Evolutionary conservation across 495 filamentous ascomycete species (phyloP), one percentile per base, ranked within the genome.

Genomic region (Delitschia confertaspora): DNA sequence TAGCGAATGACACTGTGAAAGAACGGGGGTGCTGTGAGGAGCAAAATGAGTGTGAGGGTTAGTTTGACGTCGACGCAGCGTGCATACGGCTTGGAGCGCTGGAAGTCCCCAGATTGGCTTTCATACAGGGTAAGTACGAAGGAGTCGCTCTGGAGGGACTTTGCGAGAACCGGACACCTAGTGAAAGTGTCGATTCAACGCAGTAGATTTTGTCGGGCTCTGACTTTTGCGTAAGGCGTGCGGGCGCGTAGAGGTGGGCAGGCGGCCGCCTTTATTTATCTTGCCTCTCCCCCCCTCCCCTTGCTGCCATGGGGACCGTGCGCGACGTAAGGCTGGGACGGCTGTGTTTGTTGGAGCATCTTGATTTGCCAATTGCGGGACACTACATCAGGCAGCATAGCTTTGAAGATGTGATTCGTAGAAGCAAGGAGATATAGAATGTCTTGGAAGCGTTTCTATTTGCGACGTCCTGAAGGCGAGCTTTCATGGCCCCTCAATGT

Each of bases 1-100:
- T 48, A 56, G 47, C 47, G 50, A 59, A 48, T 48, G 56, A 59
- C 48, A 59, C 45, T 50, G 55, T 60, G 57, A 54, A 62, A 51
- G 40, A 47, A 53, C 16, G 38, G 22, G 10, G 24, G 35, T 46
- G 39, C 24, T n/a, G n/a, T n/a, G n/a, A n/a, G n/a, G n/a, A n/a
- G n/a, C n/a, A n/a, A n/a, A 56, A 49, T 52, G 43, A 49, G 44
- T 33, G 52, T 47, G 44, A 51, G 50, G 49, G 47, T 58, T 61
- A 60, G 51, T 40, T 51, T 56, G 57, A 62, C 57, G 59, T 51
- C 53, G 57, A 62, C 57, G 59, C 51, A 38, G 38, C 13, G 31
- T 48, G 49, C 47, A 47, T 50, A 41, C 26, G 42, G 47, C n/a
- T n/a, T n/a, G 46, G 59, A 62, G 54, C 59, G 58, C 51, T 49